phyloP scores from a whole-genome alignment of 225 moss, liverwort and hornwort species.

The Bryum argenteum region DNA sequence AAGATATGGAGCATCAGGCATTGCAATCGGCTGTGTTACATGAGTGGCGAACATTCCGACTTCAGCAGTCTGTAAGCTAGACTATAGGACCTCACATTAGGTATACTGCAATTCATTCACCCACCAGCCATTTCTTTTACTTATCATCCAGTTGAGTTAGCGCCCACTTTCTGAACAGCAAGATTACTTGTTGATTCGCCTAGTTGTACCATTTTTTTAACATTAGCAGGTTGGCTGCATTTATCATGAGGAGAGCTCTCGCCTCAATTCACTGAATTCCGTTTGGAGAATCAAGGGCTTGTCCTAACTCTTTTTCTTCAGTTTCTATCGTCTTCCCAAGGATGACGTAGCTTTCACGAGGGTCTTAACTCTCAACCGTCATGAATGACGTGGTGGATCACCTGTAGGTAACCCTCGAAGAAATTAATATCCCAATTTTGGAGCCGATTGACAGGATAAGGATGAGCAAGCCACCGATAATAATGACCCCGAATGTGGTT shows the following conservation, averaged over 20 bases:
- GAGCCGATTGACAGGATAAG: conserved; percentile 9
- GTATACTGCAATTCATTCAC: conserved; percentile 1
- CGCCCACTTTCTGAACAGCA: conserved; percentile 10
- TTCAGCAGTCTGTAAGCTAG: conserved; percentile 62
- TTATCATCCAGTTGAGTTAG: conserved; percentile 17
- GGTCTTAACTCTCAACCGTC: conserved; percentile 9
- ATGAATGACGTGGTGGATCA: conserved; percentile 15
- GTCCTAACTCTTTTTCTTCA: not conserved
- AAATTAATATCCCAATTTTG: not conserved
- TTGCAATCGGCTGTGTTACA: conserved; percentile 92
- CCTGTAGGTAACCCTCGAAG: conserved; percentile 13
- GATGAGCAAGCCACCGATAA: not conserved
- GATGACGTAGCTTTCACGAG: not conserved
- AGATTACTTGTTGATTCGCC: conserved; percentile 14
- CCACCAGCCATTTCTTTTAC: conserved; percentile 20
- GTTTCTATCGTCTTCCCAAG: conserved; percentile 1
- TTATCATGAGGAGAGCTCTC: conserved; percentile 17
- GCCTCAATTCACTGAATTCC: conserved; percentile 6
- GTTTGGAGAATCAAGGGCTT: not conserved
- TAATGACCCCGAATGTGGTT: not conserved
- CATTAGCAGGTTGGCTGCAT: conserved; percentile 15
- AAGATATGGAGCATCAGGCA: conserved; percentile 94
- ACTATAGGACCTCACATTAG: conserved; percentile 23
- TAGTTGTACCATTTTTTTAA: not conserved
- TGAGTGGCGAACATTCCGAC: conserved; percentile 79